Percentiles rank a stretch among this genome's conserved stretches.
Evolutionary conservation across 306 rosid genomes (phyloP).

Genomic region (Prunus mira): DNA sequence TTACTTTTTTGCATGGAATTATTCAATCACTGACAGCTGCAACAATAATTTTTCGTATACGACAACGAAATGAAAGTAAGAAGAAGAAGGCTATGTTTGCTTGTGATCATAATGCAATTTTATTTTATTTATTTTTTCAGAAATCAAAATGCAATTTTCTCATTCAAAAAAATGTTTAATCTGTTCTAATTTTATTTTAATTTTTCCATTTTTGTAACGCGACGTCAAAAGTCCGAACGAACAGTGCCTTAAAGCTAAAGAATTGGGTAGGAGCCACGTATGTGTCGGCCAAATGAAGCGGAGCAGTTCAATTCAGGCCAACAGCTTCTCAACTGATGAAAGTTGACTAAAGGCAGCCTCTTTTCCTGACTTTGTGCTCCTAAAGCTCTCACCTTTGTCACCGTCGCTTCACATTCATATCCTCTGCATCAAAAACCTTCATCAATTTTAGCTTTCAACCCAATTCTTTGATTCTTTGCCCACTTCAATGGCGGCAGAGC

Average conservation of each 20-base stretch:
- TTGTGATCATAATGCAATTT: too few species aligned
- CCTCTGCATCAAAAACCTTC: not conserved
- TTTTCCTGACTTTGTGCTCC: not conserved
- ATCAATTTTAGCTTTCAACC: not conserved
- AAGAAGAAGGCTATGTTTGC: too few species aligned
- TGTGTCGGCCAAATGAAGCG: not conserved
- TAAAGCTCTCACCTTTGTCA: not conserved
- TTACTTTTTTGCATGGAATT: not conserved
- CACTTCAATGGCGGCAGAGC: constrained; percentile 41
- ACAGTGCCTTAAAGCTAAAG: not conserved
- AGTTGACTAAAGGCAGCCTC: not conserved
- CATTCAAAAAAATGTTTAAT: too few species aligned
- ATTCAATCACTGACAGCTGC: not conserved
- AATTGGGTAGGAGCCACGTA: not conserved
- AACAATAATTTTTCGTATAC: not conserved
- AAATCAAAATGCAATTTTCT: too few species aligned
- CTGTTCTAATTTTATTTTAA: too few species aligned
- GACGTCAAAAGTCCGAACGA: not conserved
- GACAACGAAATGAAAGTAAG: too few species aligned
- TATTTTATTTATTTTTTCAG: too few species aligned
- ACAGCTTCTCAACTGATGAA: not conserved
- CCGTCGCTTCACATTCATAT: not conserved
- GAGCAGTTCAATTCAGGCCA: not conserved
- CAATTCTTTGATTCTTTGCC: not conserved
- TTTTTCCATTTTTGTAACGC: too few species aligned